A percentile compares a stretch with the other conserved stretches of the same genome.
Conservation (phyloP, 495 filamentous ascomycete genomes). For the Articulospora tetracladia region DNA sequence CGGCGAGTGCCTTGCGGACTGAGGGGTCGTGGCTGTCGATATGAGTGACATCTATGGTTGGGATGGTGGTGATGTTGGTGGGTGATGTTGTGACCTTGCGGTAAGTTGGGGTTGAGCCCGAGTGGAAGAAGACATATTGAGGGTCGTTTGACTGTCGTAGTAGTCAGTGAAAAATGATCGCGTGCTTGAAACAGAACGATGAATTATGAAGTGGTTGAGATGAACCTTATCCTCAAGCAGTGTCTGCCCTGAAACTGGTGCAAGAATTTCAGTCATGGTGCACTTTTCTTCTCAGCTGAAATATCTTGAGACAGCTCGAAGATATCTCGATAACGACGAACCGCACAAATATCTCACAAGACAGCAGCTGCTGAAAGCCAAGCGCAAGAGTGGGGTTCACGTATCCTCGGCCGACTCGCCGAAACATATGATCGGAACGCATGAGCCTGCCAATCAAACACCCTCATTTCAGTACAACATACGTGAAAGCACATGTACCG, state of each 20-base stretch:
- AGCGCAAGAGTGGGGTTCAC: background rate
- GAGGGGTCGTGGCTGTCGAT: background rate
- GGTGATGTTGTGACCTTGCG: background rate
- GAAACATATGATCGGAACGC: background rate
- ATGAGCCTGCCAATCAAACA: background rate
- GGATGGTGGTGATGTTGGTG: background rate
- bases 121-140: slow-evolving; percentile 4
- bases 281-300: background rate
- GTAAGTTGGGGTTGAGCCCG: background rate
- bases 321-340: background rate
- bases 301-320: background rate
- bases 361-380: no score
- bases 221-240: background rate
- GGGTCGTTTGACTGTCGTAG: background rate
- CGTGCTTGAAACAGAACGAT: no score
- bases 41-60: background rate
- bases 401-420: background rate
- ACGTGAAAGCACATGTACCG: background rate
- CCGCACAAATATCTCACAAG: no score
- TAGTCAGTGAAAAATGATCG: no score
- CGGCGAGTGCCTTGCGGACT: background rate
- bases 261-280: background rate
- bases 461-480: background rate
- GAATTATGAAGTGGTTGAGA: background rate
- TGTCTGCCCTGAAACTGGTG: background rate